These are phyloP conservation scores for Backusella westeae DNA, from an alignment of 192 early-diverging fungal genomes.

Conservation along the genomic window DNA sequence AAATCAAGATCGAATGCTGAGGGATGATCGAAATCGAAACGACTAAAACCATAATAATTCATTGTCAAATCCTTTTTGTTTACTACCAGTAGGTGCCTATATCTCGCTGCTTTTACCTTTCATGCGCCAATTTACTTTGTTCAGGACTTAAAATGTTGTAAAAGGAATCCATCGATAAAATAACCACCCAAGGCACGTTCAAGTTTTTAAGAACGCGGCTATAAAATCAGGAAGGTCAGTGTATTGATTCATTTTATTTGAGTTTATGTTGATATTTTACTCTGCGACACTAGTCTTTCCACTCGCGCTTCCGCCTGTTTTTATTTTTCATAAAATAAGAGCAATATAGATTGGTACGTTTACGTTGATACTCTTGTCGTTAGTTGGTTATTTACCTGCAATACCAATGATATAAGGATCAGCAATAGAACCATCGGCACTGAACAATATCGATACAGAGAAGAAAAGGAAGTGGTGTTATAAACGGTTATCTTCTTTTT, in stretches of 20 bases:
- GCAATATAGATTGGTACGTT: neutral
- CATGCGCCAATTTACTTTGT: conserved; percentile 53
- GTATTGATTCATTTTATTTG: neutral
- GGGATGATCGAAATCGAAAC: conserved; percentile 94
- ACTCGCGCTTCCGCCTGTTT: conserved; percentile 70
- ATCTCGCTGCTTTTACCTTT: conserved; percentile 36
- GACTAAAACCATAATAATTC: conserved; percentile 39
- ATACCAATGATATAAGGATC: conserved; percentile 71
- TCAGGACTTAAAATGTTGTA: conserved; percentile 84
- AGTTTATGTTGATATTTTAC: conserved; percentile 20
- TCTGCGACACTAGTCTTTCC: conserved; percentile 81
- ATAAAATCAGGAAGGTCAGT: neutral
- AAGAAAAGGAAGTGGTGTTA: neutral
- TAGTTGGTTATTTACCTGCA: conserved; percentile 50
- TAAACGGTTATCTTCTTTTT: neutral
- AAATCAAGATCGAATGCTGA: conserved; percentile 86
- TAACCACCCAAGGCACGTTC: conserved; percentile 82
- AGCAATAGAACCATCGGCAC: conserved; percentile 60
- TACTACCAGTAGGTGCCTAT: neutral
- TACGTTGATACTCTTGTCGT: neutral
- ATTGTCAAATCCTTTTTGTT: neutral
- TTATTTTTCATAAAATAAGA: neutral
- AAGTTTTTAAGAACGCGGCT: conserved; percentile 69
- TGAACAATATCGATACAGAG: neutral
- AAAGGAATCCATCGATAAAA: conserved; percentile 96